Evolutionary conservation across 2,329 filamentous ascomycete species (phyloP), one percentile per base, ranked within the genome.

Genomic region (Didymella pinodella): DNA sequence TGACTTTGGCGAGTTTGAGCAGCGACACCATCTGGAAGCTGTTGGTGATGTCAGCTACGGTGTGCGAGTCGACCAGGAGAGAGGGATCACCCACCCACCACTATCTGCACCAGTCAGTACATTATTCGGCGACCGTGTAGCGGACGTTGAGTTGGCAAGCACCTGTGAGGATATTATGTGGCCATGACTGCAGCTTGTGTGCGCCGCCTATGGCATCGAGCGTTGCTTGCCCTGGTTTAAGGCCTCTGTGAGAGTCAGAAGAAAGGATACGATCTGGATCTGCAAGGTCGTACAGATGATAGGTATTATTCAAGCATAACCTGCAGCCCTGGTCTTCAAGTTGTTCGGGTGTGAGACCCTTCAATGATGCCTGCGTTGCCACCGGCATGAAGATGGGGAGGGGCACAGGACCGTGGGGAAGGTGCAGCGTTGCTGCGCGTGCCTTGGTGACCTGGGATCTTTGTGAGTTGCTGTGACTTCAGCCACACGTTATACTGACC

Each of bases 21-120:
- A 99, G 84, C 62, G 93, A 97, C 54, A 99, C 96, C 95, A 99
- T 99, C 78, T 99, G 95, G 78, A 99, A 99, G 60, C 94, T 97
- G 75, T 57, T 51, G 34, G 46, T 38, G 36, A 62, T 43, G 66
- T 78, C 73, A 77, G 74, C 65, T 60, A 54, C 44, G 41, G 58
- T 40, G 29, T 52, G 40, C 56, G 65, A 29, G 41, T 62, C 51
- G 41, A 60, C 28, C 18, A 68, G 48, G 45, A 64, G 59, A 48
- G 59, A 59, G 18, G 65, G 50, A 56, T 68, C 56, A 79, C 79
- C 59, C 65, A 80, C 79, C 78, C 78, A 76, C 79, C 78, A 70
- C 78, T 81, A 71, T 81, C 79, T 79, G 61, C 64, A 66, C n/a
- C 53, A 54, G 68, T 77, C 62, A 75, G 72, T 70, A 61, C 54